These are phyloP conservation scores for Gelatoporia subvermispora DNA, from an alignment of 768 basidiomycete species.

Conservation along the genomic window DNA sequence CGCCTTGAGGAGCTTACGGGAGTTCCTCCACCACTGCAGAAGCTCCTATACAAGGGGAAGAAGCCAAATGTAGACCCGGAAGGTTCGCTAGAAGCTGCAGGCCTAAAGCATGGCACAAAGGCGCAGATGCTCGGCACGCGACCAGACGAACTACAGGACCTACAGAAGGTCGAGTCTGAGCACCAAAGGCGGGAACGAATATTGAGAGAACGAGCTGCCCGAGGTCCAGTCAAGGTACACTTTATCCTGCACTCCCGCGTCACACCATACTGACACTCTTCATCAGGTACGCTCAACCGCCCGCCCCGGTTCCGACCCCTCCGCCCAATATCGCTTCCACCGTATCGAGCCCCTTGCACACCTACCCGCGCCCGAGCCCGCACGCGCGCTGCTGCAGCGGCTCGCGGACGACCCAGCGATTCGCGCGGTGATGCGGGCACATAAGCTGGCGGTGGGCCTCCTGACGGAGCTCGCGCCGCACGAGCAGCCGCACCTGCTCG, in stretches of 20 bases:
- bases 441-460: slow-evolving; percentile 61
- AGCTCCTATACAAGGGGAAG: slow-evolving; percentile 71
- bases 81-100: slow-evolving; percentile 34
- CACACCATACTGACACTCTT: background rate
- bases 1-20: slow-evolving; percentile 58
- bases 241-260: background rate
- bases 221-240: slow-evolving; percentile 54
- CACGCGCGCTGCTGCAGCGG: slow-evolving; percentile 47
- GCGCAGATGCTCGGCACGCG: slow-evolving; percentile 72
- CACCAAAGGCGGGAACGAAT: slow-evolving; percentile 53
- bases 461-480: slow-evolving; percentile 78
- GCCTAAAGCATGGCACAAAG: slow-evolving; percentile 62
- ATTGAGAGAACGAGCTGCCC: slow-evolving; percentile 51
- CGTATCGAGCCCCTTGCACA: slow-evolving; percentile 55
- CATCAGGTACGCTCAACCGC: slow-evolving; percentile 54
- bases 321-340: slow-evolving; percentile 58
- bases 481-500: slow-evolving; percentile 64
- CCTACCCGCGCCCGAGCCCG: slow-evolving; percentile 58
- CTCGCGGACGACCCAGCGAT: slow-evolving; percentile 71
- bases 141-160: slow-evolving; percentile 44
- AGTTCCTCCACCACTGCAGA: slow-evolving; percentile 63
- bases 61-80: slow-evolving; percentile 20
- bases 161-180: slow-evolving; percentile 56
- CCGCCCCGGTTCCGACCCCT: slow-evolving; percentile 27
- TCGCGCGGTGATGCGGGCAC: slow-evolving; percentile 62